Evolutionary conservation across 148 eudicot species (phyloP), one percentile per base, ranked within the genome.

Genomic region (Silene uniflora): DNA sequence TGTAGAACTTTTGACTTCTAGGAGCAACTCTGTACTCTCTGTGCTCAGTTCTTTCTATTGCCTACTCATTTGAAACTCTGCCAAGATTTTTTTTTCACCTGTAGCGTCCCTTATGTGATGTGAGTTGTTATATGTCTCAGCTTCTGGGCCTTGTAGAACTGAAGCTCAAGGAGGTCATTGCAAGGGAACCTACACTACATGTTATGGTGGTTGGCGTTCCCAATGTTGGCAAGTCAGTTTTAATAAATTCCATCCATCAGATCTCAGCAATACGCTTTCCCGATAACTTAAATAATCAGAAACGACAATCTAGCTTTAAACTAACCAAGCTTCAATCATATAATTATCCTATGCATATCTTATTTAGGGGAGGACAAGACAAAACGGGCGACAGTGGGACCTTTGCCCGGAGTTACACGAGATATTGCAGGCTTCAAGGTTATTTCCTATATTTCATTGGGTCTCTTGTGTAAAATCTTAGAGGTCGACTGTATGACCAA

Each of bases 401-500:
- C 99, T 64, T 80, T 95, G 82, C 99, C 99, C 81, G 99, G 99
- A 81, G 99, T 95, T 80, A 95, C 99, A 63, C 99, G 88, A 77
- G 99, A 95, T 88, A 95, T 95, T 88, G 96, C 97, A n/a, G 99
- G 99, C 75, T 95, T 74, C 83, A 92, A 91, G 93, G 99, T 92
- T 39, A 73, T 76, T 58, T 46, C n/a, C 32, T 64, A 46, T 52
- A 58, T 47, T 52, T 54, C 39, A 25, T 47, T 11, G 58, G 16
- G 1, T n/a, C 0, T 7, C n/a, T 6, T 46, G 58, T 39, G 69
- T 44, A 39, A 21, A 68, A 21, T 67, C 16, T 13, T 67, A 11
- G 69, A 67, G 52, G 27, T 67, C 24, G 21, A 44, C 18, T 46
- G 56, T 44, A 69, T 61, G 24, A 22, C 64, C 27, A 61, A 21